Percentiles rank a stretch among this genome's conserved stretches.
phyloP scores from a whole-genome alignment of 2,329 filamentous ascomycete genomes.

The Neurospora crassa region DNA sequence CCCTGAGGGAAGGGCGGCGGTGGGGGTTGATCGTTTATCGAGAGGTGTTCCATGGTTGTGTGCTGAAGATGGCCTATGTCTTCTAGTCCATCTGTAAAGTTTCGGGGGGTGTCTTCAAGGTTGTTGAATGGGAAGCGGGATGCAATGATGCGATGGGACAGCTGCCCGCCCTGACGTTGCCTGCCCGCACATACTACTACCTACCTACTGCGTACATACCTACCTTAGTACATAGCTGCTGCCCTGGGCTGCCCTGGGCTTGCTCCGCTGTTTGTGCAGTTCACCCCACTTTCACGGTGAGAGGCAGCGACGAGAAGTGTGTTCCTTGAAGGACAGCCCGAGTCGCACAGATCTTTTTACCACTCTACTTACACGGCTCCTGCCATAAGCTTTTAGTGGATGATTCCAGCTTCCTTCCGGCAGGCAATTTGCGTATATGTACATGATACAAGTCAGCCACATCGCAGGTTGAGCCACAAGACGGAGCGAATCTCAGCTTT shows the following conservation, averaged over 20 bases:
- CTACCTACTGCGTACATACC: no score
- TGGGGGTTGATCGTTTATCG: constrained; percentile 21
- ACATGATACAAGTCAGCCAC: background rate
- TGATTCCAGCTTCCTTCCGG: background rate
- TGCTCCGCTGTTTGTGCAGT: background rate
- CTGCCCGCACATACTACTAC: background rate
- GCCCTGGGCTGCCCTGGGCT: background rate
- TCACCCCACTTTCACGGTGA: background rate
- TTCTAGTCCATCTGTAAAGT: constrained; percentile 3
- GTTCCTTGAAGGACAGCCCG: background rate
- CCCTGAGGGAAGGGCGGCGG: constrained; percentile 9
- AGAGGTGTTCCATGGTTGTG: constrained; percentile 23
- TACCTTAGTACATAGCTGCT: no score
- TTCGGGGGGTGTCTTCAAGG: background rate
- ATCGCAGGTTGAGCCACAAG: background rate
- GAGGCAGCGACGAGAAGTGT: background rate
- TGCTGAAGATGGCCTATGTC: constrained; percentile 1
- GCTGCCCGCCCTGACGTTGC: background rate
- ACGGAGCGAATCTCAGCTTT: background rate
- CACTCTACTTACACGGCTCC: background rate
- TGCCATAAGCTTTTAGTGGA: background rate
- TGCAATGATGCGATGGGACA: background rate
- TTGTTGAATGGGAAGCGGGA: background rate
- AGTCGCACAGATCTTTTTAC: background rate
- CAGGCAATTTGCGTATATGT: background rate